Evolutionary conservation across 345 rosid genomes (phyloP).

Genomic region (Pistacia integerrima): DNA sequence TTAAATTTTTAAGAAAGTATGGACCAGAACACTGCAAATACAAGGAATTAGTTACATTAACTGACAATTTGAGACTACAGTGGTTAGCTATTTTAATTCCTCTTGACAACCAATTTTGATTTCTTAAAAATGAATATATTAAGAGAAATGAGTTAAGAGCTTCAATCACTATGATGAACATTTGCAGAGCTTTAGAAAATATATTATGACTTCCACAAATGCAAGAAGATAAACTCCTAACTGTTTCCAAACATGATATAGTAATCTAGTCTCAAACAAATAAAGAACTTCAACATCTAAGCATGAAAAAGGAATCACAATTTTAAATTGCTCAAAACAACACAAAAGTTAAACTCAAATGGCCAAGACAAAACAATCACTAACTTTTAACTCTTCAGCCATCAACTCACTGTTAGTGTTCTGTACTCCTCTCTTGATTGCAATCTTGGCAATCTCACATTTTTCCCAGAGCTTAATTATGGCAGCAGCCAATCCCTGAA

Average conservation of each 20-base stretch:
- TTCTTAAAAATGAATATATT: neutral
- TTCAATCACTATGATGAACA: neutral
- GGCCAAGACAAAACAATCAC: conserved; percentile 12
- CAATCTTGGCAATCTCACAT: conserved; percentile 94
- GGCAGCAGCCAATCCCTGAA: conserved; percentile 84
- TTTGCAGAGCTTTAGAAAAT: neutral
- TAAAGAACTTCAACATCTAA: conserved; percentile 6
- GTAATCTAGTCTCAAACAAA: neutral
- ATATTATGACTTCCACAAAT: neutral
- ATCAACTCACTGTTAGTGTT: conserved; percentile 77
- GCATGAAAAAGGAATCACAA: neutral
- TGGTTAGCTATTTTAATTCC: neutral
- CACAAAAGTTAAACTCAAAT: neutral
- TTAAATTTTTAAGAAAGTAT: neutral
- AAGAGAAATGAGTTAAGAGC: neutral
- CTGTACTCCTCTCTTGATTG: conserved; percentile 88
- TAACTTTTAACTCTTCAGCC: conserved; percentile 89
- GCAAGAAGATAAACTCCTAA: neutral
- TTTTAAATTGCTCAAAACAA: neutral
- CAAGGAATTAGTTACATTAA: neutral
- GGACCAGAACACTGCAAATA: neutral
- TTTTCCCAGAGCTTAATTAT: conserved; percentile 92
- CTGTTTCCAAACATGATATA: conserved; percentile 7
- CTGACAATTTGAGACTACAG: conserved; percentile 1
- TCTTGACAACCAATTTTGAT: neutral